phyloP scores from a whole-genome alignment of 129 eudicot genomes.

The Oenanthe sinensis region DNA sequence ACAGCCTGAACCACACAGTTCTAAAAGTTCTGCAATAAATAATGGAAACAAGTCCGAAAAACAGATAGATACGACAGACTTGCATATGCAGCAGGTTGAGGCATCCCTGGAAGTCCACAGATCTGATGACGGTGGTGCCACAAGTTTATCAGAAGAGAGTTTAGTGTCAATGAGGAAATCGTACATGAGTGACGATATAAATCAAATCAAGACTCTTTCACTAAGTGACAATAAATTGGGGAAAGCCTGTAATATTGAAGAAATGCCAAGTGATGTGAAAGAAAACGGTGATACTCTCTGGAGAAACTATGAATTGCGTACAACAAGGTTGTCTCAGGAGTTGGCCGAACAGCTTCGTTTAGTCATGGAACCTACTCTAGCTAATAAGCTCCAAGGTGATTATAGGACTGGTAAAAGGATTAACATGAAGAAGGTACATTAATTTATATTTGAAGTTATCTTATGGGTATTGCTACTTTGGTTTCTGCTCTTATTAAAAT shows the following conservation, averaged over 20 bases:
- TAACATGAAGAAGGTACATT: constrained; percentile 82
- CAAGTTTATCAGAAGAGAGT: constrained; percentile 29
- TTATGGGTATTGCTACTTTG: neutral
- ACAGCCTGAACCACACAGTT: constrained; percentile 8
- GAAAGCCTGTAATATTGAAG: constrained; percentile 32
- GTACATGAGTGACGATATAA: constrained; percentile 33
- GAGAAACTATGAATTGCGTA: constrained; percentile 71
- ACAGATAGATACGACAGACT: constrained; percentile 19
- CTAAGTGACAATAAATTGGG: constrained; percentile 40
- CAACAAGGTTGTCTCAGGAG: constrained; percentile 89
- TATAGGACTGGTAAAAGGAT: constrained; percentile 93
- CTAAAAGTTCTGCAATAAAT: constrained; percentile 24
- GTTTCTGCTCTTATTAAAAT: neutral
- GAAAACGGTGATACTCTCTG: constrained; percentile 59
- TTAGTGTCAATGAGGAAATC: constrained; percentile 44
- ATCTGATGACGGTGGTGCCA: constrained; percentile 12
- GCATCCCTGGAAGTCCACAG: constrained; percentile 27
- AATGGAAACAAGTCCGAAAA: constrained; percentile 17
- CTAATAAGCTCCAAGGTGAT: constrained; percentile 97
- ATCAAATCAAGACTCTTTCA: constrained; percentile 31
- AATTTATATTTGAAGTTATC: neutral
- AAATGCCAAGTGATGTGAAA: constrained; percentile 33
- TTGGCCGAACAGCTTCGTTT: constrained; percentile 89
- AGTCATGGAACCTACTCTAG: constrained; percentile 97
- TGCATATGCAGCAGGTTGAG: constrained; percentile 27